These are phyloP conservation scores for Solanum sitiens DNA, from an alignment of 257 asterid genomes.

Conservation along the genomic window DNA sequence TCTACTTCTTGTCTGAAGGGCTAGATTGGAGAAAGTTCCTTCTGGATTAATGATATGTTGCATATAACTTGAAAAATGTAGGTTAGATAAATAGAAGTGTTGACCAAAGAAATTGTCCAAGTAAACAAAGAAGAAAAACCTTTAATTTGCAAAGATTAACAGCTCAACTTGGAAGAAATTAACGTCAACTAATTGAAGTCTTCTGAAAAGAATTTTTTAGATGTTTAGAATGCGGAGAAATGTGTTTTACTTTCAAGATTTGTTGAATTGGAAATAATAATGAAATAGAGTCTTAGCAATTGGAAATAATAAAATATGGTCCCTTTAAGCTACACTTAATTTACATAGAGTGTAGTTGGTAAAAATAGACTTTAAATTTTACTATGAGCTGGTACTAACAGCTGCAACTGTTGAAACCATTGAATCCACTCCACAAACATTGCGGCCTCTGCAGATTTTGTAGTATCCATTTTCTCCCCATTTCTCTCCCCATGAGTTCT, in stretches of 20 bases:
- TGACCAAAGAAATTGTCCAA: background rate
- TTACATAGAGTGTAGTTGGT: background rate
- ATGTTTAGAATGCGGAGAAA: background rate
- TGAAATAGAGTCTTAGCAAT: background rate
- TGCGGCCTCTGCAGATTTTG: slow-evolving; percentile 58
- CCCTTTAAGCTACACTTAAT: background rate
- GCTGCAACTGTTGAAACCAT: slow-evolving; percentile 89
- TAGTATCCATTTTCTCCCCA: slow-evolving; percentile 87
- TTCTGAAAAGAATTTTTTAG: background rate
- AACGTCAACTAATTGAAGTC: background rate
- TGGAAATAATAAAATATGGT: background rate
- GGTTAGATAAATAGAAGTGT: background rate
- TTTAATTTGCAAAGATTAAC: background rate
- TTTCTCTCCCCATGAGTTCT: slow-evolving; percentile 77
- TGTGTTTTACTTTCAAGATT: background rate
- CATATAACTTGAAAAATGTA: background rate
- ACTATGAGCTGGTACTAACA: slow-evolving; percentile 17
- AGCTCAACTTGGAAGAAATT: background rate
- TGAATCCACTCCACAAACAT: slow-evolving; percentile 80
- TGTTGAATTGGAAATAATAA: background rate
- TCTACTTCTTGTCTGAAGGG: background rate
- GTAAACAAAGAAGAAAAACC: background rate
- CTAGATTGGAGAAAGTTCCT: background rate
- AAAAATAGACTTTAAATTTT: background rate
- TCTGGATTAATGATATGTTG: background rate